Conservation (phyloP, 1,284 basidiomycete species). For the Cystobasidium slooffiae region DNA sequence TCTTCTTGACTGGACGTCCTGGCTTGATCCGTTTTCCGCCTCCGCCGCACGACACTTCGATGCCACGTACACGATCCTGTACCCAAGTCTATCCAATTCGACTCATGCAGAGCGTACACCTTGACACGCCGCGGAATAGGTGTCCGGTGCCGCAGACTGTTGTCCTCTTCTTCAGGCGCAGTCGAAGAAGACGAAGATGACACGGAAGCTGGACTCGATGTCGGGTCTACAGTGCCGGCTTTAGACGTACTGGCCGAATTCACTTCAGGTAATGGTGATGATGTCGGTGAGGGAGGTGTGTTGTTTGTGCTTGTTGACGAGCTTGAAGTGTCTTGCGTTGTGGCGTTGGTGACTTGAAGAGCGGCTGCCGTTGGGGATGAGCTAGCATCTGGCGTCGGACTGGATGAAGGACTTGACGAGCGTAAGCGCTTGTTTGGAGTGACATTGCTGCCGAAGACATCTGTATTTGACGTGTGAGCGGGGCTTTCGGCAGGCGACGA, state of each 20-base stretch:
- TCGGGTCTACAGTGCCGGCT: neutral
- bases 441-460: constrained; percentile 8
- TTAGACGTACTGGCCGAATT: neutral
- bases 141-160: neutral
- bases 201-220: constrained; percentile 4
- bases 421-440: constrained; percentile 11
- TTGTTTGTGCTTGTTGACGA: neutral
- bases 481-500: constrained; percentile 8
- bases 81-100: constrained; percentile 88
- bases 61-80: constrained; percentile 88
- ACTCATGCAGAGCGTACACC: constrained; percentile 89
- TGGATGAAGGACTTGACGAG: constrained; percentile 2
- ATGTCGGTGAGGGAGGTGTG: constrained; percentile 4
- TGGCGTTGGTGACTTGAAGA: constrained; percentile 4
- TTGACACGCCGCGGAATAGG: constrained; percentile 57
- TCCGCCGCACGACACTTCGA: constrained; percentile 10
- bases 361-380: constrained; percentile 8
- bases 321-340: neutral
- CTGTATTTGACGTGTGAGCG: neutral
- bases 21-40: constrained; percentile 21
- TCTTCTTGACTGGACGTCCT: neutral
- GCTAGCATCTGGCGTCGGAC: constrained; percentile 1
- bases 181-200: constrained; percentile 5
- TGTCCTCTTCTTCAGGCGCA: neutral
- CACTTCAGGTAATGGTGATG: neutral